These are phyloP conservation scores for Batkoa obscura DNA, from an alignment of 371 early-diverging fungal species.

Conservation along the genomic window DNA sequence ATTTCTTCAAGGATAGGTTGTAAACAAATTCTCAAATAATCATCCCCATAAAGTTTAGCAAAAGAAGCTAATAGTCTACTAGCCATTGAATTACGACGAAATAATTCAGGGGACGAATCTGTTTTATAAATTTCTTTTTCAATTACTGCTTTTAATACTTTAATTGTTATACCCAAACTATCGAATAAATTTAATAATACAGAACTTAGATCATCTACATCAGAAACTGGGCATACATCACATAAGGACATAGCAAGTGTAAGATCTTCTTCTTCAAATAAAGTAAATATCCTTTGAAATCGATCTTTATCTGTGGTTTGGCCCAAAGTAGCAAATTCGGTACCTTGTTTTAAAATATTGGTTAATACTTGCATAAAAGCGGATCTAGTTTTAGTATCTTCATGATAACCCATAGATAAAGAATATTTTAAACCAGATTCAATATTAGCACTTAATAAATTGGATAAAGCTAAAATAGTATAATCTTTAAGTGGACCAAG, in stretches of 20 bases:
- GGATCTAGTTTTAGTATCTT: slow-evolving; percentile 66
- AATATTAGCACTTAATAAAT: slow-evolving; percentile 74
- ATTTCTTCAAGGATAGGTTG: slow-evolving; percentile 46
- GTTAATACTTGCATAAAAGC: slow-evolving; percentile 86
- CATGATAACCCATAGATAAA: slow-evolving; percentile 79
- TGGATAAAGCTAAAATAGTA: slow-evolving; percentile 71
- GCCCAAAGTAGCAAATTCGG: slow-evolving; percentile 64
- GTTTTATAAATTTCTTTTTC: slow-evolving; percentile 67
- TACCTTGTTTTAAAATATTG: slow-evolving; percentile 69
- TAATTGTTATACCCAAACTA: slow-evolving; percentile 42
- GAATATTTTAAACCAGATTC: slow-evolving; percentile 80
- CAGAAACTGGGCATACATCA: slow-evolving; percentile 67
- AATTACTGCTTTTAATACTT: slow-evolving; percentile 58
- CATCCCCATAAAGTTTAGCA: slow-evolving; percentile 59
- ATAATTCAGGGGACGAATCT: slow-evolving; percentile 36
- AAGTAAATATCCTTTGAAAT: slow-evolving; percentile 52
- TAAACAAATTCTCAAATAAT: slow-evolving; percentile 60
- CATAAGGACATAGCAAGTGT: slow-evolving; percentile 61
- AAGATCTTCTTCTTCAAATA: slow-evolving; percentile 39
- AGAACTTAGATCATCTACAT: slow-evolving; percentile 70
- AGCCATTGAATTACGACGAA: slow-evolving; percentile 81
- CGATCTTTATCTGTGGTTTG: slow-evolving; percentile 53
- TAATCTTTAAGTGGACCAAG: slow-evolving; percentile 53
- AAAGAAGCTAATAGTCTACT: slow-evolving; percentile 67
- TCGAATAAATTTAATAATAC: slow-evolving; percentile 64